phyloP scores from a whole-genome alignment of 2,329 filamentous ascomycete species.

The Pseudopyricularia cyperi region DNA sequence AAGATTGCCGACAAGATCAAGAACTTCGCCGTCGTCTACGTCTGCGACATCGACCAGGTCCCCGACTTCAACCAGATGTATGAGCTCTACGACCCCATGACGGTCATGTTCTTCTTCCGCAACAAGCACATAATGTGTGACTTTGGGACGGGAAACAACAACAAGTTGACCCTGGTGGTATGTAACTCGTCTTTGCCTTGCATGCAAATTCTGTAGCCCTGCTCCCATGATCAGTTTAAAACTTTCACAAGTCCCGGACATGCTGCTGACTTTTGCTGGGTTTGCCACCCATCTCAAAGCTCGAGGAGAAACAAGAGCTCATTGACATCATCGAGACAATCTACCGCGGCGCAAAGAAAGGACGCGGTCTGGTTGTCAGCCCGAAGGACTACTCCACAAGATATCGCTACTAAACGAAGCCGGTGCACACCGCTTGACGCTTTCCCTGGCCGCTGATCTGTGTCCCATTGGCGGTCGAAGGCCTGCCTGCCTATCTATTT shows the following conservation, averaged over 20 bases:
- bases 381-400: slow-evolving; percentile 69
- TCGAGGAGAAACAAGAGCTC: slow-evolving; percentile 96
- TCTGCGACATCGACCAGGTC: slow-evolving; percentile 84
- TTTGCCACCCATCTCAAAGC: slow-evolving; percentile 28
- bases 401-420: slow-evolving; percentile 43
- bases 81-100: slow-evolving; percentile 60
- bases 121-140: slow-evolving; percentile 99
- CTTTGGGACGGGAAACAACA: slow-evolving; percentile 97
- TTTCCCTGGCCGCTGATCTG: too few relatives aligned
- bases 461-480: background rate
- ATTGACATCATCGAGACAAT: slow-evolving; percentile 98
- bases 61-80: slow-evolving; percentile 92
- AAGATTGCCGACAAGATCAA: slow-evolving; percentile 87
- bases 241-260: too few relatives aligned
- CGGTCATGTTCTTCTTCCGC: slow-evolving; percentile 58
- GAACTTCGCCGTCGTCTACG: slow-evolving; percentile 85
- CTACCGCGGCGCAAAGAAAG: slow-evolving; percentile 97
- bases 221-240: background rate
- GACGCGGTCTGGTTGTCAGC: slow-evolving; percentile 87
- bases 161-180: slow-evolving; percentile 54
- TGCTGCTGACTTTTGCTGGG: background rate
- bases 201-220: background rate
- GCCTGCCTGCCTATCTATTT: background rate
- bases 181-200: background rate
- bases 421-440: background rate